Percentiles rank a stretch among this genome's conserved stretches.
phyloP scores from a whole-genome alignment of 495 filamentous ascomycete species.

The Trichoderma gamsii region DNA sequence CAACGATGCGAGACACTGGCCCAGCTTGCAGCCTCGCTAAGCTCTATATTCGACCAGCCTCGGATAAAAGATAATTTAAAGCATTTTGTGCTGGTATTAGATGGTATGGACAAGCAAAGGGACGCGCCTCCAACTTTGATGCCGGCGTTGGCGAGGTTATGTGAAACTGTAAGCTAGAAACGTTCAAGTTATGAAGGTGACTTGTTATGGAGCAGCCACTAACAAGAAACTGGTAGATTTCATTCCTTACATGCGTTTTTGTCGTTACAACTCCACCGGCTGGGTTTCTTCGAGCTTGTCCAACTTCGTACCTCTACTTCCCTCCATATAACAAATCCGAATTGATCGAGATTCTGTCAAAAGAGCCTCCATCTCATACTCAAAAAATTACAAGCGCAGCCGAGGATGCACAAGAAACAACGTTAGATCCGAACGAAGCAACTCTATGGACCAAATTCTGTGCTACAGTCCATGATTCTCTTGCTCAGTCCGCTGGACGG shows the following conservation, averaged over 20 bases:
- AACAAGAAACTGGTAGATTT: constrained; percentile 53
- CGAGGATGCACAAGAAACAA: not conserved
- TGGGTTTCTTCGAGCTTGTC: constrained; percentile 62
- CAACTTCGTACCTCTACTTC: constrained; percentile 76
- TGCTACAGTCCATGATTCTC: constrained; percentile 65
- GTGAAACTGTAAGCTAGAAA: constrained; percentile 26
- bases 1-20: constrained; percentile 71
- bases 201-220: not conserved
- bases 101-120: constrained; percentile 83
- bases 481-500: constrained; percentile 58
- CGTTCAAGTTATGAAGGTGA: not conserved
- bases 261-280: constrained; percentile 69
- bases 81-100: constrained; percentile 74
- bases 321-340: constrained; percentile 77
- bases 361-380: constrained; percentile 23
- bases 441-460: constrained; percentile 72
- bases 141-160: constrained; percentile 49
- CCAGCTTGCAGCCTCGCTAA: constrained; percentile 63
- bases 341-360: constrained; percentile 63
- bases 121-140: constrained; percentile 74
- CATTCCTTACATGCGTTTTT: constrained; percentile 69
- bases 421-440: constrained; percentile 33
- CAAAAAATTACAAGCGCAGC: not conserved
- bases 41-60: constrained; percentile 48
- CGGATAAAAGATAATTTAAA: constrained; percentile 27